Base-by-base conservation (phyloP, 169 alveolate genomes). In the Plasmodium gaboni region DNA sequence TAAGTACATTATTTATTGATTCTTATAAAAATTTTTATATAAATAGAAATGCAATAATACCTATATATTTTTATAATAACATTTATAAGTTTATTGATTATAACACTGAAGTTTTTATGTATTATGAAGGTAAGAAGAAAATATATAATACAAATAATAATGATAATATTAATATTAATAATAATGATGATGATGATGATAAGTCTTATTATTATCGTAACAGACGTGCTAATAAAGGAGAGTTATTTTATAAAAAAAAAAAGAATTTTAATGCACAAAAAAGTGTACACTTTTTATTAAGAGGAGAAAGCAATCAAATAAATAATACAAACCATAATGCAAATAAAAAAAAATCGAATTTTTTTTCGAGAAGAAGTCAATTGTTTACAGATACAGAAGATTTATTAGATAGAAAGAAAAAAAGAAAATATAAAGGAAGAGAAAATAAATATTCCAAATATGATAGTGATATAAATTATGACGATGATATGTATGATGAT, bases 21-120 rank as follows among this genome's bases (percentile, higher is more conserved):
- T 86, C 92, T 0, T 86, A 86, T 65, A 86, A 61, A 55, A 86
- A 64, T 24, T 69, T 86, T 4, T 46, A 38, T 48, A 72, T 55
- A 7, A 69, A 86, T 42, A 86, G 13, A 4, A 86, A 70, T 71
- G 17, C 67, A 0, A 19, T 72, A 13, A 71, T 72, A 8, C 92
- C 92, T 0, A 53, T 86, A 0, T 86, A 60, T 46, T 86, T 86
- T 24, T 86, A 86, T 53, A 86, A 64, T 15, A 86, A 60, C 42
- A 73, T 86, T 17, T 86, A 86, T 28, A 86, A 86, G 13, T 86
- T 86, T 60, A 61, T 86, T 24, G 92, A 86, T 71, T 86, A 60
- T 55, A 86, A 86, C 57, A 86, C 92, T 2, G 92, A 86, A n/a
- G 65, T 71, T 7, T 86, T 69, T 83, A 17, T 83, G n/a, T 55